These are phyloP conservation scores for Umbelopsis ramanniana DNA, from an alignment of 192 early-diverging fungal species.

Conservation along the genomic window DNA sequence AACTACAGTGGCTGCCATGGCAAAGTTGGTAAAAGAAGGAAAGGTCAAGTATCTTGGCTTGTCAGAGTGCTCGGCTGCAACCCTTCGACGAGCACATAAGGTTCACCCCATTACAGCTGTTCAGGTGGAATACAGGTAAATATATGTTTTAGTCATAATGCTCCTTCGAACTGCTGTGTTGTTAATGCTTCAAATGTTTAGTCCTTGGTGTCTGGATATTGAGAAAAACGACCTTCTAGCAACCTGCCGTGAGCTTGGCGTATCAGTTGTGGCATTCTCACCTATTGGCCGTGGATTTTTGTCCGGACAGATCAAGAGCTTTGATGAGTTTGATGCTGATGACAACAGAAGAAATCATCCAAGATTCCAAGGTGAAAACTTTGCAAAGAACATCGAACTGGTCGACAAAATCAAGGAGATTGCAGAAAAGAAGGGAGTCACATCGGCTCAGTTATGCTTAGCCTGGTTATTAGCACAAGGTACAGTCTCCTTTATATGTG, in stretches of 20 bases:
- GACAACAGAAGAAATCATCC: constrained; percentile 56
- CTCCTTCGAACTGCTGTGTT: no score
- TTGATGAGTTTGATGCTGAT: constrained; percentile 51
- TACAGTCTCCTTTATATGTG: not conserved
- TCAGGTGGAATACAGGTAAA: constrained; percentile 40
- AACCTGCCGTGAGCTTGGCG: constrained; percentile 61
- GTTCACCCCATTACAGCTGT: constrained; percentile 70
- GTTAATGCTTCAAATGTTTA: no score
- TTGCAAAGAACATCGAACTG: constrained; percentile 59
- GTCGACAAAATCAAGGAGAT: constrained; percentile 53
- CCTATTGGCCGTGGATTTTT: constrained; percentile 36
- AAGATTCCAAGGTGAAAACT: constrained; percentile 61
- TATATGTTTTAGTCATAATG: no score
- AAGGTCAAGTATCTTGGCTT: constrained; percentile 65
- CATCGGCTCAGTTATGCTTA: constrained; percentile 53
- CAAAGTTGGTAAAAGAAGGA: constrained; percentile 67
- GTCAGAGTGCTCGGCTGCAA: constrained; percentile 63
- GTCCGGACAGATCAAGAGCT: constrained; percentile 57
- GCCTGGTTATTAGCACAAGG: constrained; percentile 63
- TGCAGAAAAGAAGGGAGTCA: constrained; percentile 55
- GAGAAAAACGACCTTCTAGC: constrained; percentile 60
- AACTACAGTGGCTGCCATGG: constrained; percentile 63
- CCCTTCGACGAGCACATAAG: constrained; percentile 64
- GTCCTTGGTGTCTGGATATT: constrained; percentile 58
- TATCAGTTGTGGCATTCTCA: constrained; percentile 41